Conservation (phyloP, 192 early-diverging fungal genomes). For the Rhizophlyctis rosea region DNA sequence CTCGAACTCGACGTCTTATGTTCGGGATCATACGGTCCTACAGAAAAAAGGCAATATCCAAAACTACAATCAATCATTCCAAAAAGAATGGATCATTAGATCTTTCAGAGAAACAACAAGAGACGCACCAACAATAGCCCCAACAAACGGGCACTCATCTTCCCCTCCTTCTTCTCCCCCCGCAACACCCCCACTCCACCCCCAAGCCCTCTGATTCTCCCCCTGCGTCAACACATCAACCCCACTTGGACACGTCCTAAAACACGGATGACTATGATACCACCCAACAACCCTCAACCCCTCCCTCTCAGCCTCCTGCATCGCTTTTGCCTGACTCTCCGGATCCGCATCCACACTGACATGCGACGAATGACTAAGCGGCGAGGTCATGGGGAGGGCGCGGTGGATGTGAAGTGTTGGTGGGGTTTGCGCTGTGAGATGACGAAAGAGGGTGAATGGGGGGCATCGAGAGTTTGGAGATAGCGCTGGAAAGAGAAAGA, state of each 20-base stretch:
- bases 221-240: slow-evolving; percentile 88
- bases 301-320: slow-evolving; percentile 65
- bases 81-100: neutral
- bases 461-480: too few species aligned
- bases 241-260: slow-evolving; percentile 81
- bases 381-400: too few species aligned
- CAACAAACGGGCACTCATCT: slow-evolving; percentile 70
- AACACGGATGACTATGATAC: slow-evolving; percentile 94
- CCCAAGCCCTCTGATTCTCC: slow-evolving; percentile 77
- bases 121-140: slow-evolving; percentile 74
- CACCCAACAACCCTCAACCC: slow-evolving; percentile 84
- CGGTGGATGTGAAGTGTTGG: too few species aligned
- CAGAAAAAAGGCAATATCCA: neutral
- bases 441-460: too few species aligned
- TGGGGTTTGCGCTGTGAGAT: too few species aligned
- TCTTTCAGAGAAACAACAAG: slow-evolving; percentile 1
- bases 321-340: slow-evolving; percentile 68
- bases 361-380: too few species aligned
- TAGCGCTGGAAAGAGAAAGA: too few species aligned
- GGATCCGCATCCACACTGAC: slow-evolving; percentile 91
- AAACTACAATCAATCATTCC: neutral
- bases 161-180: neutral
- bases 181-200: slow-evolving; percentile 43
- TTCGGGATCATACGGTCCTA: slow-evolving; percentile 79
- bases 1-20: slow-evolving; percentile 72